Conservation (phyloP, 2,329 filamentous ascomycete species). For the Lithohypha guttulata region DNA sequence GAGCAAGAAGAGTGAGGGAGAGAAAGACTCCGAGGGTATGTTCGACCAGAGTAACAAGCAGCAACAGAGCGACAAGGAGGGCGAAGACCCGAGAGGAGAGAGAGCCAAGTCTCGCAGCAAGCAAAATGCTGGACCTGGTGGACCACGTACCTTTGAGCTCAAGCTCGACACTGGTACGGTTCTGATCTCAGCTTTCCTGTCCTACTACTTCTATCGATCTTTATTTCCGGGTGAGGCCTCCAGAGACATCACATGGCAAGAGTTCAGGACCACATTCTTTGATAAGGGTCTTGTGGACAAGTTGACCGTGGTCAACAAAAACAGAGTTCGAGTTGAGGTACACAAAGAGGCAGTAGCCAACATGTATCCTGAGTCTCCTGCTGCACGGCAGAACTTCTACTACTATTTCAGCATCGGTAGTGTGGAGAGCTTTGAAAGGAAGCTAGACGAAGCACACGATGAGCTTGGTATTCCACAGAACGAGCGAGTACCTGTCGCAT, state of each 20-base stretch:
- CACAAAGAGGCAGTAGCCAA: constrained; percentile 62
- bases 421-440: constrained; percentile 81
- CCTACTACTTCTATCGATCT: constrained; percentile 53
- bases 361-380: constrained; percentile 66
- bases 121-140: constrained; percentile 25
- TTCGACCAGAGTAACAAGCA: constrained; percentile 21
- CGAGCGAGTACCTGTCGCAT: constrained; percentile 91
- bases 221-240: constrained; percentile 56
- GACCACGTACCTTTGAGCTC: constrained; percentile 34
- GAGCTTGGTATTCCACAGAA: constrained; percentile 73
- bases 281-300: constrained; percentile 95
- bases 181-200: constrained; percentile 47
- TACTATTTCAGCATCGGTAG: constrained; percentile 97
- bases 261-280: constrained; percentile 84
- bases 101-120: constrained; percentile 23
- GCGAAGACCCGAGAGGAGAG: no score
- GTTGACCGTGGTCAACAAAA: constrained; percentile 67
- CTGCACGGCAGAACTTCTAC: constrained; percentile 57
- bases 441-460: constrained; percentile 75
- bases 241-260: constrained; percentile 93
- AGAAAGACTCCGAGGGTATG: constrained; percentile 14
- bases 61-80: constrained; percentile 24
- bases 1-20: constrained; percentile 16
- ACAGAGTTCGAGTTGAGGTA: constrained; percentile 67
- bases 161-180: constrained; percentile 46